Conservation (phyloP, 495 filamentous ascomycete genomes). For the Hyaloscypha finlandica region DNA sequence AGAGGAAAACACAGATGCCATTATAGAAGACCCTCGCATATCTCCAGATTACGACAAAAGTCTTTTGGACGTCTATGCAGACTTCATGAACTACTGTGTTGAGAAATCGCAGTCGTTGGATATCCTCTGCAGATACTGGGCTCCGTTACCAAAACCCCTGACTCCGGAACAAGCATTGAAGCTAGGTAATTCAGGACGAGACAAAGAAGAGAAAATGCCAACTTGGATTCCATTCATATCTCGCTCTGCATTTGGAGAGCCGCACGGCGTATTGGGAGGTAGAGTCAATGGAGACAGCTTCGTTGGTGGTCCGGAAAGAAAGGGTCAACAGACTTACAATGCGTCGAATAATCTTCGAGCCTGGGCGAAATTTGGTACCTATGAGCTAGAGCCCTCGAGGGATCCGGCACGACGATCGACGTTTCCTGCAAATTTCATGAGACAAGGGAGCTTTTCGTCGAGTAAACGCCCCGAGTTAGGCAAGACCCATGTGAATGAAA, state of each 20-base stretch:
- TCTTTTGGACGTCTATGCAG: constrained; percentile 30
- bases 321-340: constrained; percentile 13
- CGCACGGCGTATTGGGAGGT: constrained; percentile 14
- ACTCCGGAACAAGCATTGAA: neutral
- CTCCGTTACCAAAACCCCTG: constrained; percentile 11
- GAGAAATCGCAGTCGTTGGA: constrained; percentile 33
- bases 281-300: constrained; percentile 24
- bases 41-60: constrained; percentile 27
- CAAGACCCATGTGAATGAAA: neutral
- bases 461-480: neutral
- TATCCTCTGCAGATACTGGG: constrained; percentile 39
- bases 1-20: neutral
- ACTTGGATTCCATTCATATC: constrained; percentile 29
- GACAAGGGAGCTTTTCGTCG: neutral
- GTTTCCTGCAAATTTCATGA: neutral
- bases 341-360: constrained; percentile 8
- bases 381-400: neutral
- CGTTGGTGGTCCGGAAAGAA: constrained; percentile 21
- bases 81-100: constrained; percentile 31
- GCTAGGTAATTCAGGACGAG: neutral
- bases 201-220: constrained; percentile 20
- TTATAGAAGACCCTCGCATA: constrained; percentile 12
- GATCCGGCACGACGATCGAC: neutral
- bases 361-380: constrained; percentile 3
- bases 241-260: constrained; percentile 27